phyloP scores from a whole-genome alignment of 129 eudicot genomes.

The Mikania micrantha region DNA sequence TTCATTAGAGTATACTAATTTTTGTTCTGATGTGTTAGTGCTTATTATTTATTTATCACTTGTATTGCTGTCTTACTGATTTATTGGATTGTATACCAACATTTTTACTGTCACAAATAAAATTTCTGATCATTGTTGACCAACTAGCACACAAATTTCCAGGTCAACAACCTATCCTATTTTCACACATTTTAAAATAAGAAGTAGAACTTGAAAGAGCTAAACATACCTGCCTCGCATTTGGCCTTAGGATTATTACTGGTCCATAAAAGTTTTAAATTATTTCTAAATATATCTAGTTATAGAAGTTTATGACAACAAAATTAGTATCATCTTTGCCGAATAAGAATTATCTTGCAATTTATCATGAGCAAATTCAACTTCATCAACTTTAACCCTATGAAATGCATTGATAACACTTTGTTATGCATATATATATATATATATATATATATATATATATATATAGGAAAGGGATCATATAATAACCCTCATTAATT shows the following conservation, averaged over 20 bases:
- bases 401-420: slow-evolving; percentile 51
- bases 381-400: slow-evolving; percentile 77
- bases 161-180: neutral
- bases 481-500: no score
- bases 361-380: slow-evolving; percentile 64
- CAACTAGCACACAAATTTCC: neutral
- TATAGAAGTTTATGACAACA: neutral
- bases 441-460: no score
- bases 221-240: slow-evolving; percentile 75
- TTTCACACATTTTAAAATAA: neutral
- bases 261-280: neutral
- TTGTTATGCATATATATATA: neutral
- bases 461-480: no score
- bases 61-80: no score
- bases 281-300: neutral
- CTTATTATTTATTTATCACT: no score
- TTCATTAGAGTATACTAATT: no score
- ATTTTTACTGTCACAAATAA: neutral
- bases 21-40: no score
- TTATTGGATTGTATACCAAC: neutral
- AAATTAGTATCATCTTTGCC: slow-evolving; percentile 57
- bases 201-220: neutral
- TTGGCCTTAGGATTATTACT: slow-evolving; percentile 45
- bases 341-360: slow-evolving; percentile 68
- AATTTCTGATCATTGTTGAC: slow-evolving; percentile 5